Evolutionary conservation across 2,329 filamentous ascomycete species (phyloP).

Genomic region (Bipolaris oryzae): DNA sequence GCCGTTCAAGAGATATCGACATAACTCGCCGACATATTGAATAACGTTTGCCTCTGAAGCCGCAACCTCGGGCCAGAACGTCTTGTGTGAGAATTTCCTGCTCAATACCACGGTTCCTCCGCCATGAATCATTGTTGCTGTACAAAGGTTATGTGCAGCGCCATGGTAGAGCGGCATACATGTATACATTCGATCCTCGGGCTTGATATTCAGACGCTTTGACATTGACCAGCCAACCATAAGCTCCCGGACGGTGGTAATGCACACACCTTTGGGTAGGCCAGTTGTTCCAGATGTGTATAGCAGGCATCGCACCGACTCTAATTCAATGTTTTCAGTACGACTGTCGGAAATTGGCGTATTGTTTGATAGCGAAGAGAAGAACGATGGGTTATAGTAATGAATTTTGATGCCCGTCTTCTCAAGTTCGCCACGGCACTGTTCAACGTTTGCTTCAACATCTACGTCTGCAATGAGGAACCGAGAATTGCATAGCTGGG

Average conservation of each 20-base stretch:
- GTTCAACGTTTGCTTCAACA: constrained; percentile 56
- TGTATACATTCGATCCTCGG: constrained; percentile 41
- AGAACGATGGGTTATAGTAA: constrained; percentile 38
- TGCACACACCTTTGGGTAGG: constrained; percentile 42
- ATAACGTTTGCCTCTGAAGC: constrained; percentile 39
- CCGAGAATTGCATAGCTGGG: constrained; percentile 55
- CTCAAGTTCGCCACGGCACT: constrained; percentile 32
- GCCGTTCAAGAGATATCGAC: constrained; percentile 45
- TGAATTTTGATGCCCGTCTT: constrained; percentile 31
- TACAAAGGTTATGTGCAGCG: constrained; percentile 41
- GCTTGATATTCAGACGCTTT: constrained; percentile 37
- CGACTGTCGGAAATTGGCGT: constrained; percentile 35
- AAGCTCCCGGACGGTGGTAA: constrained; percentile 39
- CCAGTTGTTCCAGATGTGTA: constrained; percentile 49
- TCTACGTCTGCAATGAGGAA: constrained; percentile 53
- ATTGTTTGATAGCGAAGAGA: constrained; percentile 29
- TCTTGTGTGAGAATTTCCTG: constrained; percentile 44
- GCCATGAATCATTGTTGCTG: constrained; percentile 37
- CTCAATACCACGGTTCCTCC: constrained; percentile 41
- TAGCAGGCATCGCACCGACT: constrained; percentile 38
- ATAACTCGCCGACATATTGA: constrained; percentile 49
- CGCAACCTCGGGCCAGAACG: constrained; percentile 48
- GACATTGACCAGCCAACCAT: constrained; percentile 27
- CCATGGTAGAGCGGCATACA: constrained; percentile 49
- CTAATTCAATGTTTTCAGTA: constrained; percentile 28